Evolutionary conservation across 805 yeast genomes (phyloP), one percentile per base, ranked within the genome.

Genomic region (Sungouiella thailandica): DNA sequence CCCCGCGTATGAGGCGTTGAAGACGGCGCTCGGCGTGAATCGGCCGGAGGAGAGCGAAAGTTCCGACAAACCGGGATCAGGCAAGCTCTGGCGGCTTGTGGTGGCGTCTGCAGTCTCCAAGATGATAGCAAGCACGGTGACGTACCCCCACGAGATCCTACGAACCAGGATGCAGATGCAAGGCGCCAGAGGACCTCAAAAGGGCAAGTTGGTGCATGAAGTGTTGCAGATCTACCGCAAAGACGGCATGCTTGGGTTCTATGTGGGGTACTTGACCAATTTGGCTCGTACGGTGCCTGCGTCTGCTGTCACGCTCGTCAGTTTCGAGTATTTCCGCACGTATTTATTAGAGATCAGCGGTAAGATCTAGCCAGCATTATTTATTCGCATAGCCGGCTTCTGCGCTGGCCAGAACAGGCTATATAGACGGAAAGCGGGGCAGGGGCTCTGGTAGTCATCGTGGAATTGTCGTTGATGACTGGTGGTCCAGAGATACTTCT

Each of bases 91-190:
- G 51, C 41, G 67, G 24, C 50, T 67, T 26, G 57, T 64, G 10
- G 36, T 56, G 10, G 94, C 97, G 2, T 83, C 95, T 2, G 74
- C 89, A 10, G 48, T 79, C 9, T 83, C 96, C 4, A 90, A 90
- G 57, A 83, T 89, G 83, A 68, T 82, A 32, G 97, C 97, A 3
- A 80, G 93, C 29, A 70, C 86, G 1, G 68, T 86, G 34, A 90
- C 97, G 0, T 90, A 90, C 54, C 97, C 98, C 2, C 98, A 90
- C 61, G 98, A 90, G 57, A 89, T 90, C 20, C 67, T 93, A 31
- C 72, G 98, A 48, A 89, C 97, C 9, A 72, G 97, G 49, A 74
- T 88, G 75, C 98, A 90, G 61, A 74, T 84, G 54, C 70, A 71
- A 32, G 55, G 64, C 31, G 46, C 40, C 46, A 55, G 29, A 19